A percentile compares a stretch with the other conserved stretches of the same genome.
Evolutionary conservation across 768 basidiomycete species (phyloP).

Genomic region (Termitomyces sp.): DNA sequence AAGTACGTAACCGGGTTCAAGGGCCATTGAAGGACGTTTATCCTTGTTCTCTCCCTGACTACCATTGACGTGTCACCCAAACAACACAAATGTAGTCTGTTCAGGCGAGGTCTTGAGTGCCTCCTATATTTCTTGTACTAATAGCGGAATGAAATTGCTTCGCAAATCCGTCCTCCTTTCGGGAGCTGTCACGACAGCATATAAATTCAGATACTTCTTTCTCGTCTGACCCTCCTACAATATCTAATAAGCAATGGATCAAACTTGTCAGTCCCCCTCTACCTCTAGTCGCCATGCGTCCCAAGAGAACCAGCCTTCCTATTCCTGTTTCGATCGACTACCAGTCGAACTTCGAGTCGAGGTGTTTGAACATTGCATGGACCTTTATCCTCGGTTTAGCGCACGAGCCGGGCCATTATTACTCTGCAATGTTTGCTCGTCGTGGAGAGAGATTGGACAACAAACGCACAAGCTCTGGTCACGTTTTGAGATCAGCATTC

Average conservation of each 20-base stretch:
- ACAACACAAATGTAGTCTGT: too few species aligned
- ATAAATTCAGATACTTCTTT: background rate
- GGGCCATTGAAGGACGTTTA: background rate
- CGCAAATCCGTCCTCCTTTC: background rate
- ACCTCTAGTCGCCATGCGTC: background rate
- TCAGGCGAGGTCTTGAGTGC: too few species aligned
- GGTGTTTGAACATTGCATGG: constrained; percentile 37
- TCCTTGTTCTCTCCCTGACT: background rate
- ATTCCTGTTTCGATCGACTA: constrained; percentile 26
- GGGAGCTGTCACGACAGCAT: background rate
- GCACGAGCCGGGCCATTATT: constrained; percentile 29
- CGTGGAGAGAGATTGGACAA: constrained; percentile 35
- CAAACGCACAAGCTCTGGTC: constrained; percentile 43
- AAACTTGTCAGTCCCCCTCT: background rate
- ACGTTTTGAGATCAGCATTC: constrained; percentile 31
- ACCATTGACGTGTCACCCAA: background rate
- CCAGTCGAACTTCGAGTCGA: constrained; percentile 41
- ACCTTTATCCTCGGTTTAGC: constrained; percentile 24
- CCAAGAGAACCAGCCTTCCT: background rate
- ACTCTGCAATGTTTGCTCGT: constrained; percentile 31
- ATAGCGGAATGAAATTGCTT: too few species aligned
- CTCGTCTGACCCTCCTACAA: background rate
- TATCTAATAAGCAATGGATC: background rate
- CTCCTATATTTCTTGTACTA: background rate
- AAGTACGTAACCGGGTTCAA: background rate